These are phyloP conservation scores for Cerrena zonata DNA, from an alignment of 1,284 basidiomycete genomes.

Conservation along the genomic window DNA sequence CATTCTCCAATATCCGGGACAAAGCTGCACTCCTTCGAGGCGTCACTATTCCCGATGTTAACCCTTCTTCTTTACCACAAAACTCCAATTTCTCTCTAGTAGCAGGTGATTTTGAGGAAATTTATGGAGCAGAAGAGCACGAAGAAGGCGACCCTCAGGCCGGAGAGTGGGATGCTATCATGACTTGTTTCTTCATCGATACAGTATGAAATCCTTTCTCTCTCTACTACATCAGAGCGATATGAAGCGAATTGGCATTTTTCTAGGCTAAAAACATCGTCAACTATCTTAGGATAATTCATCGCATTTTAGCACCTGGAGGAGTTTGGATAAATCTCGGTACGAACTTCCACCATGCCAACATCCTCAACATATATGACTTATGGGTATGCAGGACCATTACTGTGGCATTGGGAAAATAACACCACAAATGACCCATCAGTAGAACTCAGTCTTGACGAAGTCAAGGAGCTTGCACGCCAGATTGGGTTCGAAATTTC, in stretches of 20 bases:
- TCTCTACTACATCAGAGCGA: neutral
- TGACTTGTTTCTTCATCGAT: slow-evolving; percentile 98
- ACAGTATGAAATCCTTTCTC: slow-evolving; percentile 50
- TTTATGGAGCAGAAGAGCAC: slow-evolving; percentile 64
- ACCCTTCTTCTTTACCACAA: slow-evolving; percentile 65
- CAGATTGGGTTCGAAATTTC: slow-evolving; percentile 77
- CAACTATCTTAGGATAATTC: slow-evolving; percentile 82
- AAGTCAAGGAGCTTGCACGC: slow-evolving; percentile 73
- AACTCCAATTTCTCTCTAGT: slow-evolving; percentile 61
- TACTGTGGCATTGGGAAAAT: slow-evolving; percentile 96
- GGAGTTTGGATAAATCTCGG: slow-evolving; percentile 89
- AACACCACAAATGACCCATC: slow-evolving; percentile 74
- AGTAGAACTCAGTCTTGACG: slow-evolving; percentile 84
- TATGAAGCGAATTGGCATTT: neutral
- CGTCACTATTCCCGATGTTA: slow-evolving; percentile 77
- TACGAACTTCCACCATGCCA: slow-evolving; percentile 4
- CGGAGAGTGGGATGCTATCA: slow-evolving; percentile 80
- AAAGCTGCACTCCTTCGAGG: slow-evolving; percentile 57
- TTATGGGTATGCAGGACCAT: slow-evolving; percentile 54
- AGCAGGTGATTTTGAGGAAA: slow-evolving; percentile 91
- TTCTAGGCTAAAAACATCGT: slow-evolving; percentile 89
- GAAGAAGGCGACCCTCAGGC: slow-evolving; percentile 54
- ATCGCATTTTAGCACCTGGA: slow-evolving; percentile 71
- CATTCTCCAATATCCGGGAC: slow-evolving; percentile 77
- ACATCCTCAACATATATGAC: neutral